Conservation (phyloP, 176 grass and related monocot species). For the Eleusine coracana region DNA sequence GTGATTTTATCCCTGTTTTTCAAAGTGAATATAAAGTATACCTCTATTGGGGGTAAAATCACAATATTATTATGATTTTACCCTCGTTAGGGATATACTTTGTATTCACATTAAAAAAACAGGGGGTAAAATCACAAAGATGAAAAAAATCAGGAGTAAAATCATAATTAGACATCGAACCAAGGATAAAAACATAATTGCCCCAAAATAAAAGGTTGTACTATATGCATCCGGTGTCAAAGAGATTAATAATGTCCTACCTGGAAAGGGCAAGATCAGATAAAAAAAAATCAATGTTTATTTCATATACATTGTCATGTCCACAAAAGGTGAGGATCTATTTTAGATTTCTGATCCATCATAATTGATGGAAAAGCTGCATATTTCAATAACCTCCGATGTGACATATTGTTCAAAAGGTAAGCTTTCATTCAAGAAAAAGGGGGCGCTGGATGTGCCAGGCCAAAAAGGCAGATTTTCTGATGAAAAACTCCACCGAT, state of each 20-base stretch:
- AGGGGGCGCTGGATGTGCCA: neutral
- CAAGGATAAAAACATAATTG: too few relatives aligned
- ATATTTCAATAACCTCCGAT: slow-evolving; percentile 7
- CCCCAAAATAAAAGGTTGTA: neutral
- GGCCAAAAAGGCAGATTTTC: neutral
- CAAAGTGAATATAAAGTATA: too few relatives aligned
- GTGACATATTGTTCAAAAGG: slow-evolving; percentile 16
- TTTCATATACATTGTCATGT: neutral
- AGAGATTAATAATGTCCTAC: neutral
- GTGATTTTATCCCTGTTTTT: too few relatives aligned
- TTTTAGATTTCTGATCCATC: neutral
- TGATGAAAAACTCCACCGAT: neutral
- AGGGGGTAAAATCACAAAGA: too few relatives aligned
- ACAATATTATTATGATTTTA: too few relatives aligned
- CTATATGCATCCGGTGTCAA: neutral
- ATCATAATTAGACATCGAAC: too few relatives aligned
- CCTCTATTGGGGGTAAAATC: too few relatives aligned
- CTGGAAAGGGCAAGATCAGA: neutral
- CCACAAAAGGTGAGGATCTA: neutral
- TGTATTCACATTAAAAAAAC: too few relatives aligned
- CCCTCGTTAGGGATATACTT: too few relatives aligned
- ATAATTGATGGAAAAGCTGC: slow-evolving; percentile 26
- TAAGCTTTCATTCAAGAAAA: neutral
- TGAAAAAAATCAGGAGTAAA: too few relatives aligned
- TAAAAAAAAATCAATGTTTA: neutral